phyloP scores from a whole-genome alignment of 176 grass and related monocot genomes.

The Triticum urartu region DNA sequence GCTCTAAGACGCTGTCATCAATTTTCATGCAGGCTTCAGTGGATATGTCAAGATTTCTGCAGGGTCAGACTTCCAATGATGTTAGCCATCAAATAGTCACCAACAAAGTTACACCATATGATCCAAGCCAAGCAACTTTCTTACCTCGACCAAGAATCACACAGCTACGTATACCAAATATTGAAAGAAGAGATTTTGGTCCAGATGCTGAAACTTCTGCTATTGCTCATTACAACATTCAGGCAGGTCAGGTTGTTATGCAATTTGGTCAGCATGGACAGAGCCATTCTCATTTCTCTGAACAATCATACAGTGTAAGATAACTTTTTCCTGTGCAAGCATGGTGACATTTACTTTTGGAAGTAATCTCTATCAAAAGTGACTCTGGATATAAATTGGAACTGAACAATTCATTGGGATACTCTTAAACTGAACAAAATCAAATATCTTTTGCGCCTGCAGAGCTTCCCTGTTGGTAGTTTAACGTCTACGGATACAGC shows the following conservation, averaged over 20 bases:
- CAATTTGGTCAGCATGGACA: conserved; percentile 10
- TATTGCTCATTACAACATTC: conserved; percentile 22
- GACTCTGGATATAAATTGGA: neutral
- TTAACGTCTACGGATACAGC: neutral
- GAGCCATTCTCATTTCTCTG: conserved; percentile 10
- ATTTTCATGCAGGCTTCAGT: conserved; percentile 32
- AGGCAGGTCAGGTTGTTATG: conserved; percentile 1
- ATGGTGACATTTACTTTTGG: neutral
- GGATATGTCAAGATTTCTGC: conserved; percentile 24
- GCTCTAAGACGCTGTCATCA: conserved; percentile 23
- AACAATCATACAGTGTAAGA: conserved; percentile 34
- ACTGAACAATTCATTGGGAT: neutral
- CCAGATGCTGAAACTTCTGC: neutral
- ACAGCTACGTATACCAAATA: conserved; percentile 24
- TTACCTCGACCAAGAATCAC: conserved; percentile 30
- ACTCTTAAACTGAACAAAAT: conserved; percentile 18
- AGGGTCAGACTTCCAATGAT: conserved; percentile 27
- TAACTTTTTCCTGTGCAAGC: neutral
- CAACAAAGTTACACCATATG: conserved; percentile 7
- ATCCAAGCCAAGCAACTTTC: conserved; percentile 18
- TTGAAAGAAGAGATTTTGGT: conserved; percentile 15
- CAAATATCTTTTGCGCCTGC: conserved; percentile 13
- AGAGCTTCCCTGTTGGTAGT: conserved; percentile 4
- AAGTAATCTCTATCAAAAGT: neutral
- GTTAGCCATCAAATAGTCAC: conserved; percentile 2